Percentiles rank a stretch among this genome's conserved stretches.
phyloP scores from a whole-genome alignment of 768 basidiomycete species.

The Tulasnella sp. region DNA sequence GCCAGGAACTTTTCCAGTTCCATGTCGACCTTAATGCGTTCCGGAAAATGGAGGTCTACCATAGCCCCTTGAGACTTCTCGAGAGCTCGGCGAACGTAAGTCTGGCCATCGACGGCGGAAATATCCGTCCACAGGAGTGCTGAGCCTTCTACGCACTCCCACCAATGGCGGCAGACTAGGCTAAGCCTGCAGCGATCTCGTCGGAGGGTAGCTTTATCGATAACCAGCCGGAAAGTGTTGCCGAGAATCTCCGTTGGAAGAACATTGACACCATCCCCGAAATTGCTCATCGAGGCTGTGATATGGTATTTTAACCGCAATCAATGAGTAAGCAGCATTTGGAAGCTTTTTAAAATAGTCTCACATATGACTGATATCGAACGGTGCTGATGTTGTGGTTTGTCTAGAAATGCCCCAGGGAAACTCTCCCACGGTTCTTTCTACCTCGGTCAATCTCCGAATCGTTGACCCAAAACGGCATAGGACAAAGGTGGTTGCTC shows the following conservation, averaged over 20 bases:
- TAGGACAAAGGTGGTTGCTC: no score
- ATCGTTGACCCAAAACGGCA: no score
- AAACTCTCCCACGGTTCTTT: no score
- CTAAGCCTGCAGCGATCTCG: not conserved
- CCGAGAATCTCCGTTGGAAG: not conserved
- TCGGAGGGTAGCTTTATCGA: not conserved
- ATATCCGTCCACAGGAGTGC: not conserved
- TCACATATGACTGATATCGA: no score
- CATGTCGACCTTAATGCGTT: not conserved
- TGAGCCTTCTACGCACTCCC: not conserved
- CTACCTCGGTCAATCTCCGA: no score
- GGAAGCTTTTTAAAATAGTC: no score
- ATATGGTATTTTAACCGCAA: no score
- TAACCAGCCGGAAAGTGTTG: not conserved
- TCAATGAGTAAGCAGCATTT: no score
- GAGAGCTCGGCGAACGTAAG: not conserved
- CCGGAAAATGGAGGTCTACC: not conserved
- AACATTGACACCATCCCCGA: not conserved
- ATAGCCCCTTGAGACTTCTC: not conserved
- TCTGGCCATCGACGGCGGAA: not conserved
- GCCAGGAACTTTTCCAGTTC: not conserved
- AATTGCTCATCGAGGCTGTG: no score
- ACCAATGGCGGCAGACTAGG: not conserved
- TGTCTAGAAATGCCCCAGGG: no score
- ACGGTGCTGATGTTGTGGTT: no score